Base-by-base conservation (phyloP, 148 eudicot species). In the Vaccinium macrocarpon region DNA sequence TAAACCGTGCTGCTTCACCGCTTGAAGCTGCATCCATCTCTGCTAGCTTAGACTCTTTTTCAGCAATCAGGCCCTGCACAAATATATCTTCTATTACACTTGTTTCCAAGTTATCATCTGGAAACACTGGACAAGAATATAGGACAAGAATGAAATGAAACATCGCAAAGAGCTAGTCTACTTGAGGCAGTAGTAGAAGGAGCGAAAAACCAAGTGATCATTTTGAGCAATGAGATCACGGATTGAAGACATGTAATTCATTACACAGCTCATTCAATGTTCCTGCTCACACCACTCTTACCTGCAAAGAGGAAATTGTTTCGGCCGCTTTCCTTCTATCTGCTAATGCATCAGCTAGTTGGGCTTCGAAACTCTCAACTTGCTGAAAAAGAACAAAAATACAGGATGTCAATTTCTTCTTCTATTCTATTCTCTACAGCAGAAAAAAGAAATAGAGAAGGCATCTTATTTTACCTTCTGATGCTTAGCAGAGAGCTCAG, bases 21-120 rank as follows among this genome's bases (percentile, higher is more conserved):
- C 94, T 94, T 53, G 92, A 92, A 86, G 98, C 98, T 70, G 98
- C 97, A 87, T 97, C 99, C 94, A 97, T 91, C 90, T 97, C 98
- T 87, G 99, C 98, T 85, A 97, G 90, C 85, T 93, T 92, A 81
- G 98, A 91, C 83, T 95, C 98, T 83, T 90, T 94, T 84, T 94
- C 98, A 68, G 94, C 96, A 86, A 97, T 87, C 70, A 91, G 27
- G 68, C 88, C 95, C 99, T 97, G 91, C 48, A 84, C 71, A 71
- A 77, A 78, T 27, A 82, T 46, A 83, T 38, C 14, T 66, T 83
- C 76, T 79, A n/a, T 19, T 27, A 59, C 79, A 75, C 35, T 77
- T 12, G 13, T 18, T 84, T 76, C 50, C 23, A 71, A 70, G 68
- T 83, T 6, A 61, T 68, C 38, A 51, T 70, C 80, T 19, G 38